Evolutionary conservation across 2,329 filamentous ascomycete species (phyloP).

Genomic region (Ceratocystis eucalypticola): DNA sequence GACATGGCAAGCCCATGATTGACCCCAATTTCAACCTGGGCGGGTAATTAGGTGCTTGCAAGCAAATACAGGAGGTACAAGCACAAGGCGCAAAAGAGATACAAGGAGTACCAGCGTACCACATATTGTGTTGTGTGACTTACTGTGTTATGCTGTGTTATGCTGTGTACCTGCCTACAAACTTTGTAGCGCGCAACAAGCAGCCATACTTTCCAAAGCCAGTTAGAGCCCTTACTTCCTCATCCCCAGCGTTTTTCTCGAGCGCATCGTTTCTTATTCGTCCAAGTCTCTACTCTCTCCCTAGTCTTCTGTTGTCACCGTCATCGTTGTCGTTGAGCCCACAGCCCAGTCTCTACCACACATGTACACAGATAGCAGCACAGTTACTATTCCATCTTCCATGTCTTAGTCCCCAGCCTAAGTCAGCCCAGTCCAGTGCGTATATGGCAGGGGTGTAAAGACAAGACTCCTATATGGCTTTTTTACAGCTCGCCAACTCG

Average conservation of each 20-base stretch:
- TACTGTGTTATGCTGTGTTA: too few relatives aligned
- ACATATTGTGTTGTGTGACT: too few relatives aligned
- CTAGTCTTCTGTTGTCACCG: not conserved
- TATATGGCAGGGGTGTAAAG: not conserved
- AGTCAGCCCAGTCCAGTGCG: too few relatives aligned
- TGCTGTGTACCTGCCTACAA: too few relatives aligned
- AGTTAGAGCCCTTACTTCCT: not conserved
- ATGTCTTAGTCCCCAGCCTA: not conserved
- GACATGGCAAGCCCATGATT: not conserved
- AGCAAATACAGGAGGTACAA: not conserved
- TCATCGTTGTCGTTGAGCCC: not conserved
- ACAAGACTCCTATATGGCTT: not conserved
- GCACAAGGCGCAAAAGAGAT: too few relatives aligned
- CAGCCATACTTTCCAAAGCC: not conserved
- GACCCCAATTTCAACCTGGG: not conserved
- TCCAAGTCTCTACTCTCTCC: not conserved
- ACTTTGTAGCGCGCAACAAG: not conserved
- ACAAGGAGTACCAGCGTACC: too few relatives aligned
- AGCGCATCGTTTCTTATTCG: not conserved
- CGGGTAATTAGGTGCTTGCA: not conserved
- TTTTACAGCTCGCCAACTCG: too few relatives aligned
- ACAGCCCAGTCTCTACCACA: not conserved
- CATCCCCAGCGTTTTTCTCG: not conserved
- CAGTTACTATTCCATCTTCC: not conserved
- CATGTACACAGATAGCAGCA: not conserved